Evolutionary conservation across 495 filamentous ascomycete species (phyloP).

Genomic region (Daldinia childiae): DNA sequence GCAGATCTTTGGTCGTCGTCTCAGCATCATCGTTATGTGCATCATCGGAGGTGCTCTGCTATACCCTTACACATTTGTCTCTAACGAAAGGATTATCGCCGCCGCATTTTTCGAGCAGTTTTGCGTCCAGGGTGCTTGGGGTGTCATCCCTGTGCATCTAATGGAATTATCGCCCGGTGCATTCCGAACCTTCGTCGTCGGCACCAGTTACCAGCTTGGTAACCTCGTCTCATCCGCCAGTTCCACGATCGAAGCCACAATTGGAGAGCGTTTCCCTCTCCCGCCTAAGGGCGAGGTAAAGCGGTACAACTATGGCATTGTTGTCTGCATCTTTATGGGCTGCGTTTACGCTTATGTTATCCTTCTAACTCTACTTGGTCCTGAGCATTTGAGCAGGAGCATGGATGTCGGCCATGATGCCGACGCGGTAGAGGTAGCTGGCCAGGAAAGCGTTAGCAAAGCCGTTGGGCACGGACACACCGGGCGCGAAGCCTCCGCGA

Average conservation of each 20-base stretch:
- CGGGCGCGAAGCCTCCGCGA: conserved; percentile 23
- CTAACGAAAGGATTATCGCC: conserved; percentile 69
- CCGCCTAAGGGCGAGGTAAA: conserved; percentile 56
- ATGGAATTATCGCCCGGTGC: conserved; percentile 86
- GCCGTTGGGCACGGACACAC: conserved; percentile 16
- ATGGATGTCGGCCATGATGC: conserved; percentile 74
- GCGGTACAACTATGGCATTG: conserved; percentile 85
- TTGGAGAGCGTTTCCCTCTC: conserved; percentile 83
- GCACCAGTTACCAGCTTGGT: conserved; percentile 84
- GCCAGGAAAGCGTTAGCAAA: conserved; percentile 46
- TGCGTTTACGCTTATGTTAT: conserved; percentile 89
- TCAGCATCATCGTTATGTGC: conserved; percentile 80
- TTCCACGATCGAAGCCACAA: conserved; percentile 83
- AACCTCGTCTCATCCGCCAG: conserved; percentile 83
- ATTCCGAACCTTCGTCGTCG: conserved; percentile 86
- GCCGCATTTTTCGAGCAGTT: conserved; percentile 94
- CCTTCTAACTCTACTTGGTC: conserved; percentile 76
- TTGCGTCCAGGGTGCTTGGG: conserved; percentile 88
- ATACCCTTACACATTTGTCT: conserved; percentile 83
- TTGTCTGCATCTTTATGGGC: conserved; percentile 93
- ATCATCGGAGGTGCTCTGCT: conserved; percentile 80
- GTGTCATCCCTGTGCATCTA: conserved; percentile 83
- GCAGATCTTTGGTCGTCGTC: conserved; percentile 83
- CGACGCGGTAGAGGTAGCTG: conserved; percentile 68
- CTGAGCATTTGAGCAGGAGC: conserved; percentile 71